Base-by-base conservation (phyloP, 2,329 filamentous ascomycete species). In the Neonectria sp. region DNA sequence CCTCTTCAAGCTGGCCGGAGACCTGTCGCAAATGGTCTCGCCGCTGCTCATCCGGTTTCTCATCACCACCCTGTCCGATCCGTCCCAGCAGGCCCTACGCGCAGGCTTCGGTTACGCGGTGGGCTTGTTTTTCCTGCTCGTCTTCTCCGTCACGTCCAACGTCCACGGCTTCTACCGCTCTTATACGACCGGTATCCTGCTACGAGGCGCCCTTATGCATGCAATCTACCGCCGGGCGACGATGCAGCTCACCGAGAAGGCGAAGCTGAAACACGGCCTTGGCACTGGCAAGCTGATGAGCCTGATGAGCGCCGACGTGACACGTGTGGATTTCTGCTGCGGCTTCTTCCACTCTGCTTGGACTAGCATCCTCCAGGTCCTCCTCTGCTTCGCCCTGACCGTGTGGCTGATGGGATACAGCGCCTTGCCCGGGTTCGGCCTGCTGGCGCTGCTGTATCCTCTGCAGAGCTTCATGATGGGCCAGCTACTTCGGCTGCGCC, bases 241-340 rank as follows among this genome's bases (percentile, higher is more conserved):
- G 25, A 74, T 67, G 12, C 70, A 67, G 53, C 68, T 73, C 29
- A 68, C 67, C 1, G 70, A 70, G 55, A 57, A 46, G 48, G 48
- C 48, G 15, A 51, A 51, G 25, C 63, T 77, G 3, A 67, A 74
- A 17, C 68, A 67, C 12, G 69, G 63, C 0, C 65, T 76, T 0
- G 71, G 66, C 1, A 77, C 72, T 0, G 77, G 75, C 15, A 79
- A 78, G 53, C 66, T 79, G 11, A 78, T 76, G 71, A 79, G 76
- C 43, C 58, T 79, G 13, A 79, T 79, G 68, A 79, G 77, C 11
- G 77, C 77, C 3, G 77, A 79, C 15, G 76, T 79, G 15, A 78
- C 77, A 1, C 75, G 77, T 5, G 58, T 79, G 2, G 77, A 79
- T 49, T 79, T 77, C 45, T 77, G 76, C 64, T 78, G 77, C 29